Base-by-base conservation (phyloP, 495 filamentous ascomycete species). In the Pseudomonodictys pantanalensis region DNA sequence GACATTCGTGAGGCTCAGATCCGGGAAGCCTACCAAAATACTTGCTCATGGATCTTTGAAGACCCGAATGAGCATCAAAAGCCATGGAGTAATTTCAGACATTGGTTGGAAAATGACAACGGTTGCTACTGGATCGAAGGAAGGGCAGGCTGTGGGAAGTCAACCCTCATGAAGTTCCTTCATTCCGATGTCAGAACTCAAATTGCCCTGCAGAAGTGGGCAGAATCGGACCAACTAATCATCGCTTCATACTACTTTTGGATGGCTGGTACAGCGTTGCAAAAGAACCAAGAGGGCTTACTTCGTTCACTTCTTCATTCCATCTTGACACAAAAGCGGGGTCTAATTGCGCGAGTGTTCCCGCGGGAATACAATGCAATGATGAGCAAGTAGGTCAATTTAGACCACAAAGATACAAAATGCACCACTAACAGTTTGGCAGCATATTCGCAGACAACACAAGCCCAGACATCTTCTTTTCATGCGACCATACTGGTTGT, bases 71-170 rank as follows among this genome's bases (percentile, higher is more conserved):
- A 22, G 4, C 9, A 23, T 5, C 10, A 23, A 1, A 45, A 9
- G 0, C 69, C 65, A 69, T 33, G 47, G 9, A 65, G n/a, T 20
- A 10, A 64, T 39, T 76, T 77, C 53, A 32, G 26, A 4, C 48
- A 69, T 11, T 76, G 75, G 75, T 58, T 76, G 0, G 47, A 69
- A 62, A 45, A 23, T 15, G 58, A 48, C 3, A n/a, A 58, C 23
- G 61, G 65, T 7, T 41, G 73, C 0, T 79, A 72, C 58, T 77
- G 74, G 72, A 62, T 78, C 7, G 60, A 45, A 12, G 77, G 77
- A 1, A 78, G 77, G 58, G 56, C 76, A 18, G 77, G 75, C 9
- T 69, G 69, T 1, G 77, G 77, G 0, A 79, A 79, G 51, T 76
- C 74, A 30, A 79, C 76, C 0, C 42, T 77, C 11, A 72, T 77